Evolutionary conservation across 2,329 filamentous ascomycete genomes (phyloP), one percentile per base, ranked within the genome.

Genomic region (Colletotrichum sp.): DNA sequence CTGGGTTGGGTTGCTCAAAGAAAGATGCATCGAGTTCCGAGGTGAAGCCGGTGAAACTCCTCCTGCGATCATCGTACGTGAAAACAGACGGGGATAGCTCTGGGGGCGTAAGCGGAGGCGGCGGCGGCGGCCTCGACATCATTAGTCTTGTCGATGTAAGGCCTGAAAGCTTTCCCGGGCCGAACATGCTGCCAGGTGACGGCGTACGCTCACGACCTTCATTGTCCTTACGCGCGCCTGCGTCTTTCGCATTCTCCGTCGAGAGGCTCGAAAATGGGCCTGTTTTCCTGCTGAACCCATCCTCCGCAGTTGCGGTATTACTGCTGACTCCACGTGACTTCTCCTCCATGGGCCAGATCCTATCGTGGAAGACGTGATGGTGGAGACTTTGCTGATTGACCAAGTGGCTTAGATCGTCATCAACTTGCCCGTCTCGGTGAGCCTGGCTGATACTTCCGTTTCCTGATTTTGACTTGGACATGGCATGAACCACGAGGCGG

Each of bases 1-100:
- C 88, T 1, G 88, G 88, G 77, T 89, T 88, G 4, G 87, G 86
- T 76, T 89, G 88, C 77, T 88, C 85, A 74, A 90, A 87, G 78
- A 88, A 86, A 59, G 81, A 81, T n/a, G 80, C 79, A 61, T 85
- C 86, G 12, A 86, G 77, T 12, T 83, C 82, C 12, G 82, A 80
- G 19, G 80, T 79, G 44, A 84, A 85, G 39, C 81, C 81, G 4
- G 82, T 80, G 67, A 80, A 80, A 78, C 82, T 84, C 9, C 80
- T 79, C 8, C 81, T 82, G 52, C 83, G 84, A 64, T 86, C 84
- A 44, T 89, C 82, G 74, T 89, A 86, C 15, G 84, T 83, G 78
- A 87, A 89, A 71, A 85, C 80, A 57, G 82, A 82, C 65, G 84
- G 82, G 72, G 86, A 87, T 68, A 87, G 80, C 74, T 85, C 84